A percentile compares a stretch with the other conserved stretches of the same genome.
Evolutionary conservation across 1,284 basidiomycete genomes (phyloP).

Genomic region (Paramarasmius palmivorus): DNA sequence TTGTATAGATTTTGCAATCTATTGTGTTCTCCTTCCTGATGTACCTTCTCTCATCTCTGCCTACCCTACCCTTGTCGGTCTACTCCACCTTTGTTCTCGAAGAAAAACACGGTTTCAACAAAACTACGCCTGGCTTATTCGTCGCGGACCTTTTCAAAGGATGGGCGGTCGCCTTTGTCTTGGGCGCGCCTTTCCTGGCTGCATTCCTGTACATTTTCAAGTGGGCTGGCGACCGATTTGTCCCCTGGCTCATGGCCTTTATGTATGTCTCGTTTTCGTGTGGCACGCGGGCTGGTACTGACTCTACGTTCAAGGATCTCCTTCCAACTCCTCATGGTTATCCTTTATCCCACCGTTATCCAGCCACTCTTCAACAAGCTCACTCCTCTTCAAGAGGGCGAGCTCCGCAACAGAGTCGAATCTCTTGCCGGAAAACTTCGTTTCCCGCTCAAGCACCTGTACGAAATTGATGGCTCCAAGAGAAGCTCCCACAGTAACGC

Average conservation of each 20-base stretch:
- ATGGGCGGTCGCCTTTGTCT: constrained; percentile 68
- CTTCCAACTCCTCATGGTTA: constrained; percentile 85
- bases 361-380: constrained; percentile 98
- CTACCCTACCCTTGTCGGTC: constrained; percentile 72
- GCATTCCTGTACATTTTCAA: constrained; percentile 88
- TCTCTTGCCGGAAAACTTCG: constrained; percentile 75
- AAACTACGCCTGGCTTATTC: constrained; percentile 79
- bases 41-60: constrained; percentile 66
- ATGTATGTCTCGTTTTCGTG: constrained; percentile 47
- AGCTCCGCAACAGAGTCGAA: constrained; percentile 77
- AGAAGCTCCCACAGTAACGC: constrained; percentile 94
- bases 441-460: constrained; percentile 94
- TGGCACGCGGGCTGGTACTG: neutral
- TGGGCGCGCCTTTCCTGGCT: constrained; percentile 90
- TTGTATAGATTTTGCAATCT: constrained; percentile 72
- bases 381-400: constrained; percentile 78
- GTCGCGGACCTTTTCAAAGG: constrained; percentile 81
- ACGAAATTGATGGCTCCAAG: constrained; percentile 97
- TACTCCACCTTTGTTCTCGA: constrained; percentile 95
- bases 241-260: constrained; percentile 88
- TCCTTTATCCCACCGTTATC: constrained; percentile 88
- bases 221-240: constrained; percentile 89
- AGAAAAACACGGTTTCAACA: constrained; percentile 96
- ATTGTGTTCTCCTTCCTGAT: constrained; percentile 76
- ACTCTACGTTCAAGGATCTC: constrained; percentile 52